phyloP scores from a whole-genome alignment of 345 rosid species.

The Moricandia moricandioides region DNA sequence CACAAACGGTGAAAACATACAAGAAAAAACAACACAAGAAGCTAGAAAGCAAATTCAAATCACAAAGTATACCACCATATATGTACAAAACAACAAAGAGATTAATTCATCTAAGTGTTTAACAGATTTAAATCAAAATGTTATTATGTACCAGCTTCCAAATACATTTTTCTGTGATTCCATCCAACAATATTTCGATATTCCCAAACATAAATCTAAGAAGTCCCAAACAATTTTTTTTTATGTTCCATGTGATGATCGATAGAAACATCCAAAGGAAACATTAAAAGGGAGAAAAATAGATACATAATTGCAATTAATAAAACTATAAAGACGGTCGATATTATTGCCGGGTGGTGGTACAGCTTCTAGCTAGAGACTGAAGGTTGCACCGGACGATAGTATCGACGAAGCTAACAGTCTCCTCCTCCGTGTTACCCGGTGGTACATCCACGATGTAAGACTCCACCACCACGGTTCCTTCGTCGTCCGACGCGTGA shows the following conservation, averaged over 20 bases:
- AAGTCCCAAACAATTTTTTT: constrained; percentile 5
- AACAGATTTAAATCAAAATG: constrained; percentile 9
- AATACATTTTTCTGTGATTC: constrained; percentile 2
- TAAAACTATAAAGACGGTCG: background rate
- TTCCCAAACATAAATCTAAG: background rate
- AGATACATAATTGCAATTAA: constrained; percentile 25
- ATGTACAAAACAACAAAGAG: too few relatives aligned
- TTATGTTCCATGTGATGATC: background rate
- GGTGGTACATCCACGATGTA: constrained; percentile 75
- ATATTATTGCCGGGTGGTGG: constrained; percentile 29
- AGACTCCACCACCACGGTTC: constrained; percentile 75
- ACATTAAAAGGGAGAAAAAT: background rate
- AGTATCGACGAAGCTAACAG: constrained; percentile 65
- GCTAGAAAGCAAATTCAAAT: background rate
- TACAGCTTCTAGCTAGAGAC: constrained; percentile 51
- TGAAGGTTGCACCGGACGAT: constrained; percentile 82
- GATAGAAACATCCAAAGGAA: background rate
- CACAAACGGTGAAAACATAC: background rate
- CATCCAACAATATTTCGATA: constrained; percentile 4
- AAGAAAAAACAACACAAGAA: background rate
- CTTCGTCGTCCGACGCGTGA: constrained; percentile 47
- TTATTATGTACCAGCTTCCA: background rate
- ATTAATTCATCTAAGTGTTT: too few relatives aligned
- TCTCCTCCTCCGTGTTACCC: constrained; percentile 81
- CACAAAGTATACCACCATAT: background rate